A percentile compares a stretch with the other conserved stretches of the same genome.
Evolutionary conservation across 1,139 yeast genomes (phyloP).

Genomic region (Yamadazyma sp.): DNA sequence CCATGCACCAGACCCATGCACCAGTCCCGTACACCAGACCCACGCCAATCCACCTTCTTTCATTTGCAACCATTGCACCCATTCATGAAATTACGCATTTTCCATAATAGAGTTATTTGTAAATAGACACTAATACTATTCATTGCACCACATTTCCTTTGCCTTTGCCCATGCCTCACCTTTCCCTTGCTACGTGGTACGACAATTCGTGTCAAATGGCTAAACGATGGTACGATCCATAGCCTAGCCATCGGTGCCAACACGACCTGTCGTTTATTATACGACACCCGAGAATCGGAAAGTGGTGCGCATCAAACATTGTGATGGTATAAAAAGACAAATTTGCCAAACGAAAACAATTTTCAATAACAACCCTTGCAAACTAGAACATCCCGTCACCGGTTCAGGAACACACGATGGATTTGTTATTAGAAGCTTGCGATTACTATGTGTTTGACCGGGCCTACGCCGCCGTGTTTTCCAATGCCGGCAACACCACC

Average conservation of each 20-base stretch:
- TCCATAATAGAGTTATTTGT: background rate
- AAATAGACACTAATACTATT: background rate
- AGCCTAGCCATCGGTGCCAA: too few relatives aligned
- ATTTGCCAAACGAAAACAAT: background rate
- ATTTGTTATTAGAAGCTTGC: constrained; percentile 76
- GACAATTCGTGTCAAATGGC: too few relatives aligned
- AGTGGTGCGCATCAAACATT: constrained; percentile 5
- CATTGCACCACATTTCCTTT: too few relatives aligned
- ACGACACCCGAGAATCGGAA: constrained; percentile 6
- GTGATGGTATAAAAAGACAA: background rate
- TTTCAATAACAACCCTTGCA: background rate
- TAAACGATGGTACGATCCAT: too few relatives aligned
- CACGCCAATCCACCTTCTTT: too few relatives aligned
- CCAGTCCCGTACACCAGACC: too few relatives aligned
- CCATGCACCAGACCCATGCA: too few relatives aligned
- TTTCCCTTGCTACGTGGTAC: too few relatives aligned
- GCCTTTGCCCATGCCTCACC: background rate
- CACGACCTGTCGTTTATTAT: background rate
- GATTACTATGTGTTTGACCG: constrained; percentile 75
- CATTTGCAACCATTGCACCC: too few relatives aligned
- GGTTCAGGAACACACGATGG: too few relatives aligned
- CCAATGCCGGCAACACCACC: constrained; percentile 26
- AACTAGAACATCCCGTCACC: too few relatives aligned
- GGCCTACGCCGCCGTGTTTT: constrained; percentile 56
- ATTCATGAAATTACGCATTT: background rate